phyloP scores from a whole-genome alignment of 2,329 filamentous ascomycete genomes.

The Colletotrichum sidae region DNA sequence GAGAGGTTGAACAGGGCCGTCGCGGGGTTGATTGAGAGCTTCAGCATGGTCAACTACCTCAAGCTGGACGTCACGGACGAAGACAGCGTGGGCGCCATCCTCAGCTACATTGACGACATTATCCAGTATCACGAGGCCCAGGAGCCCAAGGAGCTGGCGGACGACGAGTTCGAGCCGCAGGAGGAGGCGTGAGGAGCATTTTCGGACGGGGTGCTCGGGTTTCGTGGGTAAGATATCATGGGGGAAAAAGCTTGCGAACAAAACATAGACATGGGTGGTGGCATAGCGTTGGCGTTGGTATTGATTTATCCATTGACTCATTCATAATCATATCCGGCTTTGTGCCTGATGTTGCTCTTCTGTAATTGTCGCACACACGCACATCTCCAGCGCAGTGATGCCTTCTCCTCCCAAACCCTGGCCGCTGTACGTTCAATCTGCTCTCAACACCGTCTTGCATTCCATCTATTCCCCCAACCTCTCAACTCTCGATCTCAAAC shows the following conservation, averaged over 20 bases:
- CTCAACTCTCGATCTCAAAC: no score
- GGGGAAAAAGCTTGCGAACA: neutral
- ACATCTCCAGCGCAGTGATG: neutral
- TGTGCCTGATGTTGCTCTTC: neutral
- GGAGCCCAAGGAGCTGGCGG: slow-evolving; percentile 85
- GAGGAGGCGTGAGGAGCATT: slow-evolving; percentile 33
- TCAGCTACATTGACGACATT: slow-evolving; percentile 94
- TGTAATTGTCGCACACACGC: neutral
- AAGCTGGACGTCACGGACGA: slow-evolving; percentile 91
- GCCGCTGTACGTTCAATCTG: no score
- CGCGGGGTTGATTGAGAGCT: slow-evolving; percentile 92
- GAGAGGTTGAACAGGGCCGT: slow-evolving; percentile 87
- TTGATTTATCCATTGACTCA: slow-evolving; percentile 32
- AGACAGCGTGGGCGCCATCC: slow-evolving; percentile 84
- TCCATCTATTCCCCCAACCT: no score
- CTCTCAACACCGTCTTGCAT: no score
- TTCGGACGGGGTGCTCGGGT: slow-evolving; percentile 6
- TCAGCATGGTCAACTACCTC: slow-evolving; percentile 97
- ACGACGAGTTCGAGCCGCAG: slow-evolving; percentile 57
- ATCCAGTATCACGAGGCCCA: slow-evolving; percentile 95
- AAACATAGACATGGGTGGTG: slow-evolving; percentile 29
- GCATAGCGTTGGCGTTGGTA: slow-evolving; percentile 59
- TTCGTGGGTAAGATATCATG: neutral
- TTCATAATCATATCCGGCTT: slow-evolving; percentile 24
- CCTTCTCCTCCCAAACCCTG: neutral